Evolutionary conservation across 139 green algal species (phyloP).

Genomic region (Pleodorina starrii): DNA sequence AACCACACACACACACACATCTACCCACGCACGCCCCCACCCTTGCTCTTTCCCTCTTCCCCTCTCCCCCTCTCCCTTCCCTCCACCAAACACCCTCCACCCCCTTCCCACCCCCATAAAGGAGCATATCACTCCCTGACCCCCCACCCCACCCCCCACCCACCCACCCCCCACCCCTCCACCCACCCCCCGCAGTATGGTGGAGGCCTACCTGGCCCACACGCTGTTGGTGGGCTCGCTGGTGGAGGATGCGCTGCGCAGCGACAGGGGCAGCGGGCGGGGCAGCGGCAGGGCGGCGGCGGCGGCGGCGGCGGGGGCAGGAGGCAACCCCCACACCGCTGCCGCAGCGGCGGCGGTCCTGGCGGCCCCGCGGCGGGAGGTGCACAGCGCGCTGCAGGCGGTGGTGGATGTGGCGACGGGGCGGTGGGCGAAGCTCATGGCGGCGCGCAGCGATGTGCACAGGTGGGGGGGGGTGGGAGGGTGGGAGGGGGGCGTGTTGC

Average conservation of each 20-base stretch:
- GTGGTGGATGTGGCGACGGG: conserved; percentile 73
- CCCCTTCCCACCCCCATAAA: not conserved
- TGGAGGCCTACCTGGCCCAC: conserved; percentile 63
- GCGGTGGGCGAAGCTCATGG: conserved; percentile 84
- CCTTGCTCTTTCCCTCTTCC: not conserved
- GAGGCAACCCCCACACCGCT: too few relatives aligned
- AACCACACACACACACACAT: too few relatives aligned
- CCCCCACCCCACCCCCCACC: not conserved
- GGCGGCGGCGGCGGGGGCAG: too few relatives aligned
- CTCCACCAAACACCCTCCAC: too few relatives aligned
- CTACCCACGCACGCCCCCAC: not conserved
- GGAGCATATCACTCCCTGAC: too few relatives aligned
- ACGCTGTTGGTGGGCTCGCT: conserved; percentile 31
- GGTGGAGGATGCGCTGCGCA: conserved; percentile 46
- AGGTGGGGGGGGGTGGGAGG: conserved; percentile 40
- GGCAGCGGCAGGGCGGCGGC: too few relatives aligned
- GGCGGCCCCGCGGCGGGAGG: conserved; percentile 39
- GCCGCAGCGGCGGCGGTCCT: conserved; percentile 8
- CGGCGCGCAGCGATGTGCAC: conserved; percentile 57
- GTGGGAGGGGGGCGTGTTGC: too few relatives aligned
- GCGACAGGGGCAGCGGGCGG: too few relatives aligned
- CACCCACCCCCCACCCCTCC: not conserved
- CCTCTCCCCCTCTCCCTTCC: not conserved
- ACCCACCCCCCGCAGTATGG: conserved; percentile 32
- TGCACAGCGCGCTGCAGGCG: conserved; percentile 58